These are phyloP conservation scores for Hyaloscypha bicolor DNA, from an alignment of 495 filamentous ascomycete genomes.

Conservation along the genomic window DNA sequence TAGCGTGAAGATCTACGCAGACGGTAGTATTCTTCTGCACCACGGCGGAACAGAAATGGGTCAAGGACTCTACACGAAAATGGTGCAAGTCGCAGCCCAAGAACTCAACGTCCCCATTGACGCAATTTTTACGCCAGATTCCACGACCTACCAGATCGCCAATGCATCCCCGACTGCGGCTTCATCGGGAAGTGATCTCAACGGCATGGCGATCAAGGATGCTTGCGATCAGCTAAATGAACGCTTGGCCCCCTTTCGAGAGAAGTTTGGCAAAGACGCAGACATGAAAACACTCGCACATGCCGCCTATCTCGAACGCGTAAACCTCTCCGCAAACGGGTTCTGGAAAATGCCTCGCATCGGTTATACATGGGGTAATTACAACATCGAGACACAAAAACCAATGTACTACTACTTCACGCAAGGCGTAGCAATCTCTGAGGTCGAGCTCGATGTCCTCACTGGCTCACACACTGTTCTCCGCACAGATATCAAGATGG, in stretches of 20 bases:
- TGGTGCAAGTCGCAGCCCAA: constrained; percentile 44
- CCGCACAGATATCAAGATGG: constrained; percentile 45
- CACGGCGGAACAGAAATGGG: constrained; percentile 34
- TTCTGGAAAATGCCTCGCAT: constrained; percentile 44
- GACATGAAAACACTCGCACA: constrained; percentile 40
- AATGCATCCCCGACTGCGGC: constrained; percentile 46
- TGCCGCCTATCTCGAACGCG: constrained; percentile 41
- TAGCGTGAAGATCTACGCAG: constrained; percentile 43
- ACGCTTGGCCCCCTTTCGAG: constrained; percentile 38
- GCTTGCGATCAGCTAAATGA: constrained; percentile 43
- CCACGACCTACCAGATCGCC: constrained; percentile 46
- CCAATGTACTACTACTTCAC: constrained; percentile 50
- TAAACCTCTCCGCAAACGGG: constrained; percentile 42
- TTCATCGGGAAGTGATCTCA: constrained; percentile 44
- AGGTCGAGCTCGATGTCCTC: constrained; percentile 44
- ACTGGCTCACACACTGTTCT: constrained; percentile 43
- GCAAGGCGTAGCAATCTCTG: constrained; percentile 38
- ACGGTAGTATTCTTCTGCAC: constrained; percentile 45
- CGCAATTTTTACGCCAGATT: constrained; percentile 49
- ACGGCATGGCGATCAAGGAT: constrained; percentile 46
- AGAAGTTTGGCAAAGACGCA: constrained; percentile 37
- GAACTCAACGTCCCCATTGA: constrained; percentile 43
- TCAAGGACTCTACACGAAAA: constrained; percentile 43
- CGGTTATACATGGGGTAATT: constrained; percentile 43
- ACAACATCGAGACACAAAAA: constrained; percentile 31